Conservation (phyloP, 2,329 filamentous ascomycete species). For the Phoma sp. region DNA sequence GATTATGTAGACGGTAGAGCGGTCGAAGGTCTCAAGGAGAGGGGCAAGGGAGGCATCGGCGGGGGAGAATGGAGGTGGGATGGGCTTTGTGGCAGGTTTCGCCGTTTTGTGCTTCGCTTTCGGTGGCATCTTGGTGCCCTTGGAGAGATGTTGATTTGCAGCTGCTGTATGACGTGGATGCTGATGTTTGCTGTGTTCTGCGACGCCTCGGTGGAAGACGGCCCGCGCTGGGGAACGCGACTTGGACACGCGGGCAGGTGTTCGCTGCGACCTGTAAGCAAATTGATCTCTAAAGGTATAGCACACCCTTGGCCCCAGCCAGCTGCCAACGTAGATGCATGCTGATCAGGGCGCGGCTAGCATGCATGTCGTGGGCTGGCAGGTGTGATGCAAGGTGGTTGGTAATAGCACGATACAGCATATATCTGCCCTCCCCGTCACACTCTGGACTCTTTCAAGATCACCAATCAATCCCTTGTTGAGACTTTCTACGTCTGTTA, state of each 20-base stretch:
- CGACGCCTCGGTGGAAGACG: conserved; percentile 4
- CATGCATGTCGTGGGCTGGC: conserved; percentile 1
- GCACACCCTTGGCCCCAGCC: background rate
- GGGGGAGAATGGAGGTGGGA: conserved; percentile 37
- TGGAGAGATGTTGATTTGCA: background rate
- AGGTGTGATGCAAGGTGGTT: conserved; percentile 1
- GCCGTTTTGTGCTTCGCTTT: conserved; percentile 26
- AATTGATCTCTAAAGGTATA: too few relatives aligned
- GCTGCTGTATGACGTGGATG: conserved; percentile 13
- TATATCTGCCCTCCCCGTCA: conserved; percentile 1
- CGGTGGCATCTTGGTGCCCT: conserved; percentile 23
- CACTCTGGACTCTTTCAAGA: too few relatives aligned
- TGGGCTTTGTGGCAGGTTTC: conserved; percentile 19
- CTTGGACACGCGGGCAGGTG: conserved; percentile 2
- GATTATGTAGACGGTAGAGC: conserved; percentile 77
- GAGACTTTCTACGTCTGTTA: background rate
- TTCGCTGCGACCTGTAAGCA: too few relatives aligned
- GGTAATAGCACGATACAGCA: background rate
- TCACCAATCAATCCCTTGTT: background rate
- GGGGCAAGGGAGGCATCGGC: conserved; percentile 67
- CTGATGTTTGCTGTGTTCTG: conserved; percentile 5
- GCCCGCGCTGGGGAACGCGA: conserved; percentile 11
- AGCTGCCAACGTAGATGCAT: background rate
- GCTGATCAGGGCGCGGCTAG: background rate
- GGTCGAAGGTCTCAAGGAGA: conserved; percentile 70